Conservation (phyloP, 306 rosid species). For the Fragaria ananassa region DNA sequence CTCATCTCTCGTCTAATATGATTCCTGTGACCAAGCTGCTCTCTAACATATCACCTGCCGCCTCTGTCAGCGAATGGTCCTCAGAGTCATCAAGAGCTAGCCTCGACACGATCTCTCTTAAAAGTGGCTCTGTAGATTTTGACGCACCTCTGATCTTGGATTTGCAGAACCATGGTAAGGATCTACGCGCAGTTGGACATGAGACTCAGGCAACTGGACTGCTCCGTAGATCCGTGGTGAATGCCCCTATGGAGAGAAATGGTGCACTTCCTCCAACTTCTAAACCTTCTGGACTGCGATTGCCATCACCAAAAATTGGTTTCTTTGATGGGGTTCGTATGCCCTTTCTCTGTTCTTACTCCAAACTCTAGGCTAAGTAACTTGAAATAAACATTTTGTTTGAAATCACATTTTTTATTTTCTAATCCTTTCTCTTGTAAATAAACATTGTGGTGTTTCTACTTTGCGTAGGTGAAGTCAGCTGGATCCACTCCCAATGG, state of each 20-base stretch:
- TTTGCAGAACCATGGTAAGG: constrained; percentile 27
- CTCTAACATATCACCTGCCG: constrained; percentile 71
- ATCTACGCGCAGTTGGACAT: constrained; percentile 34
- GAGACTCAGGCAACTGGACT: constrained; percentile 37
- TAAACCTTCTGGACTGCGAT: constrained; percentile 78
- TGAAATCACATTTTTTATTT: constrained; percentile 8
- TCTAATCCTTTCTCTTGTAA: background rate
- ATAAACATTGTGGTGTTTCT: background rate
- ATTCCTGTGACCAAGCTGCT: constrained; percentile 48
- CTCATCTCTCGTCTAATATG: constrained; percentile 40
- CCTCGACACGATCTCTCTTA: constrained; percentile 49
- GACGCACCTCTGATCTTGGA: constrained; percentile 38
- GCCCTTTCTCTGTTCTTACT: constrained; percentile 11
- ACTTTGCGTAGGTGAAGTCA: constrained; percentile 56
- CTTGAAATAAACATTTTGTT: constrained; percentile 12
- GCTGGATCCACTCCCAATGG: constrained; percentile 56
- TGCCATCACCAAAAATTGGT: constrained; percentile 93
- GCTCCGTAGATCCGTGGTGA: constrained; percentile 30
- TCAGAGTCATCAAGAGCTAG: constrained; percentile 70
- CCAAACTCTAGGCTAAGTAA: constrained; percentile 14
- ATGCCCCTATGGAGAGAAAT: constrained; percentile 29
- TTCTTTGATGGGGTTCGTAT: constrained; percentile 91
- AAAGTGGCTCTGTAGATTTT: constrained; percentile 40
- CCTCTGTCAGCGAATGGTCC: constrained; percentile 91
- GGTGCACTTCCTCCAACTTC: constrained; percentile 38